These are phyloP conservation scores for Podaxis pistillaris DNA, from an alignment of 768 basidiomycete species.

Conservation along the genomic window DNA sequence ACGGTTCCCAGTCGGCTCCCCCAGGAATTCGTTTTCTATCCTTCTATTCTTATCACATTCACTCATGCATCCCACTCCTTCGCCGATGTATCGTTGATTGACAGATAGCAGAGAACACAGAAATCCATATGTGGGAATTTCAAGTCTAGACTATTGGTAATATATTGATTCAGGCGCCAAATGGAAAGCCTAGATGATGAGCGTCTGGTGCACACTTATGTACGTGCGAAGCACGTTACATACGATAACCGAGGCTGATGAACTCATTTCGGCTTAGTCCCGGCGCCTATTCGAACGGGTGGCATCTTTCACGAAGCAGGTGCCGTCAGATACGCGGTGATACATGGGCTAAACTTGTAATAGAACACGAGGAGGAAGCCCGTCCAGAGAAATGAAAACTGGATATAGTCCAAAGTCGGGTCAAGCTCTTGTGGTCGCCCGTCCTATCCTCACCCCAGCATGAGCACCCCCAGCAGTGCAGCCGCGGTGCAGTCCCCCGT, in stretches of 20 bases:
- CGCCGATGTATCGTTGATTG: conserved; percentile 7
- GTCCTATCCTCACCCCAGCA: neutral
- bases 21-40: neutral
- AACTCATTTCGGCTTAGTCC: neutral
- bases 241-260: neutral
- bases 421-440: neutral
- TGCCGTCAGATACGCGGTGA: conserved; percentile 1
- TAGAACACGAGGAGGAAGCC: conserved; percentile 4
- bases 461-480: conserved; percentile 3
- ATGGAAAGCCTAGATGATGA: neutral
- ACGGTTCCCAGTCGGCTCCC: neutral
- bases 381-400: neutral
- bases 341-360: neutral
- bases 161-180: neutral
- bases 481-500: neutral
- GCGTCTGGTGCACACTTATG: neutral
- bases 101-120: neutral
- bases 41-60: neutral
- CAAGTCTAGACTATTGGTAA: neutral
- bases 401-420: conserved; percentile 1
- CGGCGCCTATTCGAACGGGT: neutral
- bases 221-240: neutral
- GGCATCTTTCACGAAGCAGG: neutral
- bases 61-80: neutral
- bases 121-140: neutral